phyloP scores from a whole-genome alignment of 306 rosid species.

The Leucaena leucocephala region DNA sequence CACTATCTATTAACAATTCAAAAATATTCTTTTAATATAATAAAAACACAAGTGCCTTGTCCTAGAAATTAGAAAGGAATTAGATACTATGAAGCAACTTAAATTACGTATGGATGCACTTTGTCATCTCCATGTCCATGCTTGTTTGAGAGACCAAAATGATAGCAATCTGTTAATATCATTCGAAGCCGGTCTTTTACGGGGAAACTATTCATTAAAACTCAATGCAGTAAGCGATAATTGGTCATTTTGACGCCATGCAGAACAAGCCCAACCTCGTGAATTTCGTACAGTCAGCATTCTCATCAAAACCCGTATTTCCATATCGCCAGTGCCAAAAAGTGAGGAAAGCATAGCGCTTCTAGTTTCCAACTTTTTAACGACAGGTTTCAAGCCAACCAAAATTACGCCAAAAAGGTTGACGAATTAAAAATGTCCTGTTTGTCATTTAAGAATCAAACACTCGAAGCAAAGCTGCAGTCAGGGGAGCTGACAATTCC shows the following conservation, averaged over 20 bases:
- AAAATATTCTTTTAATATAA: neutral
- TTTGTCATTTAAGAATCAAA: neutral
- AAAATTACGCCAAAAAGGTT: neutral
- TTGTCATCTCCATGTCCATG: neutral
- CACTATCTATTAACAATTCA: neutral
- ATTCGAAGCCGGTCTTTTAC: neutral
- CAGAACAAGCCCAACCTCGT: slow-evolving; percentile 3
- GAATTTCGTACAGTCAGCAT: neutral
- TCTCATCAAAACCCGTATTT: slow-evolving; percentile 8
- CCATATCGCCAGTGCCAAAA: neutral
- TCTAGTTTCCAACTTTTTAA: neutral
- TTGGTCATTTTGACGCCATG: neutral
- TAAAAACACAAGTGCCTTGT: neutral
- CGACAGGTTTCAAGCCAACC: slow-evolving; percentile 1
- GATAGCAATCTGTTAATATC: neutral
- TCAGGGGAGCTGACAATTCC: slow-evolving; percentile 3
- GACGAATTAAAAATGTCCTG: neutral
- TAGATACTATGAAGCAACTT: neutral
- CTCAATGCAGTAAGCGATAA: neutral
- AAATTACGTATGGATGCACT: neutral
- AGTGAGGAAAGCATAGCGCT: neutral
- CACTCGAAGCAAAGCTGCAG: neutral
- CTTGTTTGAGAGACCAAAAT: neutral
- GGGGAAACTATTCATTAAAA: neutral
- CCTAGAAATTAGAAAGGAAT: neutral